Percentiles rank a stretch among this genome's conserved stretches.
Evolutionary conservation across 148 eudicot genomes (phyloP).

Genomic region (Chenopodium album): DNA sequence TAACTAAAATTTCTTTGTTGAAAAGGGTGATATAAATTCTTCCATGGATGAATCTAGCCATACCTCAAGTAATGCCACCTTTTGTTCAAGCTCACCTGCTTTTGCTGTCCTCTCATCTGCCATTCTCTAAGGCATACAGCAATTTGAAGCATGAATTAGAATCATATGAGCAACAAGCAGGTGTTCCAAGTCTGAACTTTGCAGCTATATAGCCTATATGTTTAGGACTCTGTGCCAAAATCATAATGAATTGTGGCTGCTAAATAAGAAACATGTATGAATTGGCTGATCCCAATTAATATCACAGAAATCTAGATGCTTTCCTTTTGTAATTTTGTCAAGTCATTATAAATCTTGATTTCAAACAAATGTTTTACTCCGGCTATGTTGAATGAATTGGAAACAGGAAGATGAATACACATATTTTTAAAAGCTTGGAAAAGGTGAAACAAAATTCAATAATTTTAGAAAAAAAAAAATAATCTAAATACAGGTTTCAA

Average conservation of each 20-base stretch:
- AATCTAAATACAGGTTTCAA: too few species aligned
- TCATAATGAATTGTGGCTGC: neutral
- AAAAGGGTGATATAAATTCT: neutral
- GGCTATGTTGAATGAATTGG: neutral
- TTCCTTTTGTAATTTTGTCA: neutral
- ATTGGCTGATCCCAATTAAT: neutral
- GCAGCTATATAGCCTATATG: neutral
- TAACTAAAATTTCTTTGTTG: neutral
- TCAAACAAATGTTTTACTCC: neutral
- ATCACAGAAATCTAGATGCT: neutral
- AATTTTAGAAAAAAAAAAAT: too few species aligned
- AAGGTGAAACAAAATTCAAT: neutral
- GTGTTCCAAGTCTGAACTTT: neutral
- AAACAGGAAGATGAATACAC: neutral
- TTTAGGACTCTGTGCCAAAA: neutral
- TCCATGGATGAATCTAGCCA: neutral
- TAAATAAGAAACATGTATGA: neutral
- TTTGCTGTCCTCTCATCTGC: slow-evolving; percentile 91
- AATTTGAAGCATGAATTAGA: slow-evolving; percentile 21
- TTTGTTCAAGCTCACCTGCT: slow-evolving; percentile 92
- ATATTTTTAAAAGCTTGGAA: neutral
- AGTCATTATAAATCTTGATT: neutral
- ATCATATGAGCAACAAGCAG: slow-evolving; percentile 9
- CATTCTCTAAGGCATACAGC: slow-evolving; percentile 59
- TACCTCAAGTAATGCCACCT: slow-evolving; percentile 97